Evolutionary conservation across 2,329 filamentous ascomycete species (phyloP).

Genomic region (Ceratocystis diversiconidia): DNA sequence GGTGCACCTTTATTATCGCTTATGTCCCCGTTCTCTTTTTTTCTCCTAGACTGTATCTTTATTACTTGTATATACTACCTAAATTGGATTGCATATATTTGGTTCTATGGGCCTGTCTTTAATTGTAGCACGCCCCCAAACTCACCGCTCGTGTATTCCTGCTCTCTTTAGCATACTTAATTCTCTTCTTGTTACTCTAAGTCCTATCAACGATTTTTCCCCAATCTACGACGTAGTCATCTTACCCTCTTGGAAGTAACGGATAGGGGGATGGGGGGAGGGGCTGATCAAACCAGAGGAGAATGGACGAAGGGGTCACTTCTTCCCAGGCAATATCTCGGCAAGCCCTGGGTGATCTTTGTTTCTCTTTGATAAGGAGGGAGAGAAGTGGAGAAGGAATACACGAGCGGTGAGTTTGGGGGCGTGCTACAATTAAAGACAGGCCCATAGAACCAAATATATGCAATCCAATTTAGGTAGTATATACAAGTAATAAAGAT

Average conservation of each 20-base stretch:
- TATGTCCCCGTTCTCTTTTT: neutral
- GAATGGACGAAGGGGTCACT: neutral
- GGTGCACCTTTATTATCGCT: neutral
- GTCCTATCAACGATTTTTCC: neutral
- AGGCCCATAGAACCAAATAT: neutral
- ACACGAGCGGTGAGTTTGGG: neutral
- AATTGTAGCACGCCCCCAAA: neutral
- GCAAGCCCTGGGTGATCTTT: neutral
- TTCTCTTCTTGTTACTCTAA: neutral
- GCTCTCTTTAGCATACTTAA: neutral
- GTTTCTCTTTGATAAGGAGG: neutral
- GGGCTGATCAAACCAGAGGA: neutral
- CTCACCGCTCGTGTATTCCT: neutral
- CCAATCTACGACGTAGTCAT: neutral
- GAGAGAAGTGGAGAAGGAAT: neutral
- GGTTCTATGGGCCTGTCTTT: neutral
- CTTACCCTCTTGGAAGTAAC: neutral
- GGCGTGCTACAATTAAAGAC: neutral
- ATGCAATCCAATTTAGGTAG: neutral
- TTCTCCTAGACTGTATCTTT: neutral
- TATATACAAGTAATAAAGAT: slow-evolving; percentile 3
- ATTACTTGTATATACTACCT: neutral
- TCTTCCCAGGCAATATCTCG: neutral
- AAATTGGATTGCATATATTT: neutral
- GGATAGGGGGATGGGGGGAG: neutral